Base-by-base conservation (phyloP, 805 yeast species). In the Metschnikowia peoriensis region DNA sequence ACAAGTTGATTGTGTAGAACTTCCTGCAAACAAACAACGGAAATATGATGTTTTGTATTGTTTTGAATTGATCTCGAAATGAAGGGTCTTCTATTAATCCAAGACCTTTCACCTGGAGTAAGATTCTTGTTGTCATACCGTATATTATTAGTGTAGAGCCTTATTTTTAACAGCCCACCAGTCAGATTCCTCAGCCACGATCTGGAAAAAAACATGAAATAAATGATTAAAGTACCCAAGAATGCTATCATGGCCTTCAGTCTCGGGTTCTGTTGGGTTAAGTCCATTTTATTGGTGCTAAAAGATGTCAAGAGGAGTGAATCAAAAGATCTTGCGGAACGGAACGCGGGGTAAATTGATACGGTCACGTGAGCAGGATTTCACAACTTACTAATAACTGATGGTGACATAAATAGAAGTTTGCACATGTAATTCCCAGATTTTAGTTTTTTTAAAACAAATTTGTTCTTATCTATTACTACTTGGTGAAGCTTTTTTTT, bases 81-180 rank as follows among this genome's bases (percentile, higher is more conserved):
- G 7, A 68, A 70, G 2, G 55, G 58, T 53, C 69, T 69, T 35
- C 86, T 70, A 15, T 58, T 65, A 4, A 54, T 53, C 86, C 86
- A 82, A 1, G 71, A 71, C 48, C 61, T 58, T 60, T 82, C 86
- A 14, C 72, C 73, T 7, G 61, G 55, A 40, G 60, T 72, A 0
- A 66, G 63, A 28, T 62, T 54, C 15, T 60, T 56, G 57, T 75
- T 76, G 53, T 77, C 82, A 52, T 63, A 75, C 34, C 83, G 63
- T 46, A 79, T 75, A 56, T 79, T 79, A 56, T 79, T 73, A 22
- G 79, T 71, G 58, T 77, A 78, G 35, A 58, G 39, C 12, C 60
- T 43, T 44, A 51, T 34, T 11, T 43, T 8, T 2, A 50, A 35
- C 12, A 46, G 46, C 6, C 16, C n/a, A 9, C 28, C 12, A 6